Conservation (phyloP, 495 filamentous ascomycete species). For the Bacidia gigantensis region DNA sequence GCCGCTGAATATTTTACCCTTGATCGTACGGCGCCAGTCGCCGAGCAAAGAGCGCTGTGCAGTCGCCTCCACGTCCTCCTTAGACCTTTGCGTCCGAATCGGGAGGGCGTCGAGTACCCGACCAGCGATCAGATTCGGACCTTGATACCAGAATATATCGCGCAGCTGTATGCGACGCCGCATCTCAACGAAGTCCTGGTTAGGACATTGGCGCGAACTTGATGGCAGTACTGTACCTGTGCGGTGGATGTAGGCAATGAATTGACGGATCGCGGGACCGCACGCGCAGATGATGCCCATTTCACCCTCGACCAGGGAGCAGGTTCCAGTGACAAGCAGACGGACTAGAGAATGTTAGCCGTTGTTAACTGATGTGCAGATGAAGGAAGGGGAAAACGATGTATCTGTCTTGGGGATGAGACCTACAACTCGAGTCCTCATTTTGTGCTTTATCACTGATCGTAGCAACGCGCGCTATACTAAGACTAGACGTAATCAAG, state of each 20-base stretch:
- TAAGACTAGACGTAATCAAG: background rate
- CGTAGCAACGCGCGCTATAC: constrained; percentile 2
- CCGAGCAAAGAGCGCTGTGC: no score
- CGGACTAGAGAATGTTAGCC: no score
- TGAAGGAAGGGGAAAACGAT: background rate
- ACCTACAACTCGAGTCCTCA: constrained; percentile 5
- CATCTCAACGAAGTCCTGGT: constrained; percentile 13
- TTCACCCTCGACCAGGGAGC: constrained; percentile 7
- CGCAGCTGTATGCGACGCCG: constrained; percentile 9
- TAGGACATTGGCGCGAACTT: constrained; percentile 7
- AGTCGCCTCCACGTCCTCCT: no score
- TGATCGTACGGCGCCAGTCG: no score
- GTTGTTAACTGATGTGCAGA: background rate
- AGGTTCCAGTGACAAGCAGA: no score
- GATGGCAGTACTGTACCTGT: constrained; percentile 4
- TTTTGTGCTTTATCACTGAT: background rate
- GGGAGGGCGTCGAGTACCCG: background rate
- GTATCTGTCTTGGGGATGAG: background rate
- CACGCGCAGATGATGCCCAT: constrained; percentile 13
- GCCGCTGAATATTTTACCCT: no score
- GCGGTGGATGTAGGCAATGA: constrained; percentile 5
- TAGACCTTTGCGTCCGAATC: no score
- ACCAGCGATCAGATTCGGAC: background rate
- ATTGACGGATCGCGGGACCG: constrained; percentile 10
- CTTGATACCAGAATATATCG: constrained; percentile 14